These are phyloP conservation scores for Pseudogymnoascus sp. DNA, from an alignment of 2,329 filamentous ascomycete genomes.

Conservation along the genomic window DNA sequence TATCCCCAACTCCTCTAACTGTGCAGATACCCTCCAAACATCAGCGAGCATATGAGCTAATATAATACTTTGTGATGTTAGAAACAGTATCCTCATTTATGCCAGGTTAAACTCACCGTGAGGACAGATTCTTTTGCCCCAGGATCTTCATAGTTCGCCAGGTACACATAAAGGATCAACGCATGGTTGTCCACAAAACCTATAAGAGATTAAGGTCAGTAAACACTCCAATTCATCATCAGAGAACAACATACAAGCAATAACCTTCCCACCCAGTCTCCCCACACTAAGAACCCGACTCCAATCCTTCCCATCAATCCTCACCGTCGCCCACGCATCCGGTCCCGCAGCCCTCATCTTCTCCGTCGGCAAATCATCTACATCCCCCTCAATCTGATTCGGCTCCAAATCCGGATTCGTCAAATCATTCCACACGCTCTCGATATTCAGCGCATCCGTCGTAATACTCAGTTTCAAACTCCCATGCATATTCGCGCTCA, in stretches of 20 bases:
- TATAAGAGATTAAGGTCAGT: slow-evolving; percentile 23
- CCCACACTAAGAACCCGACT: slow-evolving; percentile 89
- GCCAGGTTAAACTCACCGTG: not conserved
- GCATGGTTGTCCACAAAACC: slow-evolving; percentile 71
- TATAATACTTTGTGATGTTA: not conserved
- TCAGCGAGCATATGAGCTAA: not conserved
- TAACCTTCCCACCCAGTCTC: slow-evolving; percentile 78
- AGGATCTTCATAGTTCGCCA: slow-evolving; percentile 45
- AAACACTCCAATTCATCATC: slow-evolving; percentile 9
- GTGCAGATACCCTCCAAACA: not conserved
- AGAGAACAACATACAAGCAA: slow-evolving; percentile 59
- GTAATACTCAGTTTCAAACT: slow-evolving; percentile 69
- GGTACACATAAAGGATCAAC: slow-evolving; percentile 74
- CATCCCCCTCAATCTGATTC: slow-evolving; percentile 57
- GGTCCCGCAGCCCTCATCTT: slow-evolving; percentile 69
- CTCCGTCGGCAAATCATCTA: slow-evolving; percentile 65
- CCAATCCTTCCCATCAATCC: slow-evolving; percentile 93
- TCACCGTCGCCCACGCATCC: slow-evolving; percentile 78
- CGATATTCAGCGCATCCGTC: slow-evolving; percentile 78
- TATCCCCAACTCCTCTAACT: not conserved
- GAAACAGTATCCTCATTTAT: not conserved
- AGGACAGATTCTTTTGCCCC: slow-evolving; percentile 2
- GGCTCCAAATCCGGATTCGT: slow-evolving; percentile 84
- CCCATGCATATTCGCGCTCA: slow-evolving; percentile 93
- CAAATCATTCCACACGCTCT: slow-evolving; percentile 76